Conservation (phyloP, 2,329 filamentous ascomycete genomes). For the Falciphora oryzae region DNA sequence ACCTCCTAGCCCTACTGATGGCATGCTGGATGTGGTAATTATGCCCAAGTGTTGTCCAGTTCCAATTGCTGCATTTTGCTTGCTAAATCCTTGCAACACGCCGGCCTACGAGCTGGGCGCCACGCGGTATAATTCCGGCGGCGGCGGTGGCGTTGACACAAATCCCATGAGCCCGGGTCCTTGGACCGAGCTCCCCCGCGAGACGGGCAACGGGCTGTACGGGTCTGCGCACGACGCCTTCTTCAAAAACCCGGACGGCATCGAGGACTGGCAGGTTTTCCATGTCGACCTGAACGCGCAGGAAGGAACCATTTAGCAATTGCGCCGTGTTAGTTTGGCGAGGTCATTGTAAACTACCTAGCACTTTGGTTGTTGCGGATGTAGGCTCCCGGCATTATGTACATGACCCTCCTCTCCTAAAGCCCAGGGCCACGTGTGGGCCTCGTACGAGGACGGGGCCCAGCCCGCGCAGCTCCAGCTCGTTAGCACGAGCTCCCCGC, state of each 20-base stretch:
- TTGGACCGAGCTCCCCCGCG: slow-evolving; percentile 15
- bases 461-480: too few species aligned
- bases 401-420: too few species aligned
- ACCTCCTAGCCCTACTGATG: slow-evolving; percentile 14
- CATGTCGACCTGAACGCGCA: slow-evolving; percentile 9
- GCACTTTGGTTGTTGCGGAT: too few species aligned
- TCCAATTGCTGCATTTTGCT: slow-evolving; percentile 10
- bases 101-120: slow-evolving; percentile 16
- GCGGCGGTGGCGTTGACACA: too few species aligned
- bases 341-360: too few species aligned
- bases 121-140: slow-evolving; percentile 12
- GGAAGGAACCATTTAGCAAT: too few species aligned
- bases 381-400: too few species aligned
- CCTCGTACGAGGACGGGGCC: too few species aligned
- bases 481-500: too few species aligned
- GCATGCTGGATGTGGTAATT: slow-evolving; percentile 17
- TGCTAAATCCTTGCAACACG: slow-evolving; percentile 9
- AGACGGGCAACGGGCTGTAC: slow-evolving; percentile 15
- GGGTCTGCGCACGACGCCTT: slow-evolving; percentile 18
- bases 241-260: slow-evolving; percentile 19
- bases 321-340: too few species aligned
- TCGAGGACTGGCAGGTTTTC: slow-evolving; percentile 17
- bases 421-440: too few species aligned
- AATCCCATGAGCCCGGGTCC: slow-evolving; percentile 14
- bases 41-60: neutral